phyloP scores from a whole-genome alignment of 805 yeast genomes.

The Cyberlindnera petersonii region DNA sequence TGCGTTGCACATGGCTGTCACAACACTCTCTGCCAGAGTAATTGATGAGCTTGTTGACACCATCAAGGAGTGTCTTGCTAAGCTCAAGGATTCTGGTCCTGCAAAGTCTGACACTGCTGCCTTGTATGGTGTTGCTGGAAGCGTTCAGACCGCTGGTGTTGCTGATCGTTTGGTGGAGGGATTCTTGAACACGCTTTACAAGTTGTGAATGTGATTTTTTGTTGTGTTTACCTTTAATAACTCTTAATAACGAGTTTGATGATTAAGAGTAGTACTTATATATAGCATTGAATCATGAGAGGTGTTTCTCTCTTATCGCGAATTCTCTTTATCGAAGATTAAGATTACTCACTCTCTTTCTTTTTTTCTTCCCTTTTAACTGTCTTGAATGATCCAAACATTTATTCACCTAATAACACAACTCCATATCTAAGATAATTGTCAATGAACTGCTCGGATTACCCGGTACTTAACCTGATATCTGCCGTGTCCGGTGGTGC shows the following conservation, averaged over 20 bases:
- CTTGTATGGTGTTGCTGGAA: conserved; percentile 93
- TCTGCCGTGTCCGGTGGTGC: conserved; percentile 41
- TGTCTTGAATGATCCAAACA: background rate
- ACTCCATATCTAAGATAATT: too few species aligned
- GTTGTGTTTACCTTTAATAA: too few species aligned
- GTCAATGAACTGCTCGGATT: conserved; percentile 15
- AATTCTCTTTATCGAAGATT: background rate
- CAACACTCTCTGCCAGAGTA: conserved; percentile 60
- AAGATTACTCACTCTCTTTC: background rate
- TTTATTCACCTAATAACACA: too few species aligned
- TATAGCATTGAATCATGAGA: too few species aligned
- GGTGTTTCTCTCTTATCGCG: background rate
- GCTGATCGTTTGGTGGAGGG: conserved; percentile 77
- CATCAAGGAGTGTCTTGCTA: conserved; percentile 31
- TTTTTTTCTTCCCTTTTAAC: background rate
- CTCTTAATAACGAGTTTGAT: background rate
- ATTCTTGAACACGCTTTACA: conserved; percentile 78
- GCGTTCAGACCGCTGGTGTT: conserved; percentile 76
- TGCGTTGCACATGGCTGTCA: conserved; percentile 87
- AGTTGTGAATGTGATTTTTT: too few species aligned
- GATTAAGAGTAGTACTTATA: background rate
- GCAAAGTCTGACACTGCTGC: conserved; percentile 71
- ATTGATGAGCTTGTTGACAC: conserved; percentile 56
- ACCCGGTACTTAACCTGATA: conserved; percentile 18
- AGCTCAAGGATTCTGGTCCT: conserved; percentile 22